These are phyloP conservation scores for Creolimax fragrantissima DNA, from an alignment of 78 protist genomes.

Conservation along the genomic window DNA sequence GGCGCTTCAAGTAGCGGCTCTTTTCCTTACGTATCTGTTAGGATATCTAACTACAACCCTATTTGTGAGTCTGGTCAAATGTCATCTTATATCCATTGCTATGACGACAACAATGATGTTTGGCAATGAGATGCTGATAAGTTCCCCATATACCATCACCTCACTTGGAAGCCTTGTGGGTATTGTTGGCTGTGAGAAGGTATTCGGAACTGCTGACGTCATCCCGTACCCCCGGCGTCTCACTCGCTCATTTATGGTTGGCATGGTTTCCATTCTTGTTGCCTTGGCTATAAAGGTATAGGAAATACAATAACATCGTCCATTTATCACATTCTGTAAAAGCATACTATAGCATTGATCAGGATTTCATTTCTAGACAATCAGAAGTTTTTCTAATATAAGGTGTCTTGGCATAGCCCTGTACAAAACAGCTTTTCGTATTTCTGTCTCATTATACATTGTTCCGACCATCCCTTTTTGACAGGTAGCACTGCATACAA, in stretches of 20 bases:
- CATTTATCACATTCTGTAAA: too few relatives aligned
- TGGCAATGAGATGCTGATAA: not conserved
- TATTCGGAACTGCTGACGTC: not conserved
- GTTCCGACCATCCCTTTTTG: not conserved
- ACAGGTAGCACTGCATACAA: not conserved
- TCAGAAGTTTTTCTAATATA: too few relatives aligned
- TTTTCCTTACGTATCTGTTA: not conserved
- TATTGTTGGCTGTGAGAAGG: not conserved
- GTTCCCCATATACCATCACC: not conserved
- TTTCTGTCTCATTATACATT: not conserved
- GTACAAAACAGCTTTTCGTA: too few relatives aligned
- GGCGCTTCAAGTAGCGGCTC: constrained; percentile 9
- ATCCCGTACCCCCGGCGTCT: not conserved
- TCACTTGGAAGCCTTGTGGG: not conserved
- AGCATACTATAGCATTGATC: too few relatives aligned
- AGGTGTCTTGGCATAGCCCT: too few relatives aligned
- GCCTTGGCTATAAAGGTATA: not conserved
- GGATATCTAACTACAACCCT: not conserved
- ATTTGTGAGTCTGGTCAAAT: not conserved
- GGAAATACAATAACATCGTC: too few relatives aligned
- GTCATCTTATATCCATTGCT: not conserved
- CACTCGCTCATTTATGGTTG: not conserved
- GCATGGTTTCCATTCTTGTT: not conserved
- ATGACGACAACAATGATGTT: not conserved
- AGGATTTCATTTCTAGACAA: too few relatives aligned